A percentile compares a stretch with the other conserved stretches of the same genome.
Evolutionary conservation across 1,139 yeast species (phyloP).

Genomic region (Hemisphaericaspora xylanilytica): DNA sequence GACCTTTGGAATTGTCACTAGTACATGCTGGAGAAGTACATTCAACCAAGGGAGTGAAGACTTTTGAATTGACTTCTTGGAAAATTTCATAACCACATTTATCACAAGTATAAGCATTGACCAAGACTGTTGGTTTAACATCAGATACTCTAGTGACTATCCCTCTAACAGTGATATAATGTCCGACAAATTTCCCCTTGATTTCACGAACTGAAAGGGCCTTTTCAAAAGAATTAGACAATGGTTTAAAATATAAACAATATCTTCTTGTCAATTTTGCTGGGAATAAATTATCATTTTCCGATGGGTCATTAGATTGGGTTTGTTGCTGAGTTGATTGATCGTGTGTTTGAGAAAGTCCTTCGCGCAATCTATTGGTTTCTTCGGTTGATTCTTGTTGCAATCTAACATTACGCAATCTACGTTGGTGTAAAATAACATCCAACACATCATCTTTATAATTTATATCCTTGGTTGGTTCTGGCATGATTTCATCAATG

Average conservation of each 20-base stretch:
- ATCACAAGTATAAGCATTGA: slow-evolving; percentile 96
- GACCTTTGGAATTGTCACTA: slow-evolving; percentile 81
- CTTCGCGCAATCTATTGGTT: slow-evolving; percentile 36
- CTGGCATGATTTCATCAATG: slow-evolving; percentile 81
- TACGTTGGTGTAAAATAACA: slow-evolving; percentile 87
- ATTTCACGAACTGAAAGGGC: slow-evolving; percentile 87
- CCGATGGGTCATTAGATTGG: slow-evolving; percentile 13
- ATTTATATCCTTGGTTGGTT: slow-evolving; percentile 70
- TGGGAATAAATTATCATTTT: slow-evolving; percentile 63
- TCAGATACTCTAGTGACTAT: slow-evolving; percentile 95
- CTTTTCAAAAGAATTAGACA: slow-evolving; percentile 38
- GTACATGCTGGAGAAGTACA: slow-evolving; percentile 82
- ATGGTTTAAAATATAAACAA: slow-evolving; percentile 81
- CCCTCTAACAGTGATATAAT: slow-evolving; percentile 86
- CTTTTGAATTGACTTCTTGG: slow-evolving; percentile 85
- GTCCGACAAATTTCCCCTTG: slow-evolving; percentile 80
- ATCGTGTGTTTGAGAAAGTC: slow-evolving; percentile 21
- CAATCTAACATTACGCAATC: slow-evolving; percentile 71
- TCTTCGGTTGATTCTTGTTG: slow-evolving; percentile 66
- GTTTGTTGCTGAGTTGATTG: slow-evolving; percentile 21
- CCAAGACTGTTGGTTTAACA: slow-evolving; percentile 88
- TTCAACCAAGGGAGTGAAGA: slow-evolving; percentile 80
- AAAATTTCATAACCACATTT: slow-evolving; percentile 95
- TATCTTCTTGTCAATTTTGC: slow-evolving; percentile 85
- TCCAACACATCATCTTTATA: slow-evolving; percentile 91